These are phyloP conservation scores for Posidonia oceanica DNA, from an alignment of 116 monocot species.

Conservation along the genomic window DNA sequence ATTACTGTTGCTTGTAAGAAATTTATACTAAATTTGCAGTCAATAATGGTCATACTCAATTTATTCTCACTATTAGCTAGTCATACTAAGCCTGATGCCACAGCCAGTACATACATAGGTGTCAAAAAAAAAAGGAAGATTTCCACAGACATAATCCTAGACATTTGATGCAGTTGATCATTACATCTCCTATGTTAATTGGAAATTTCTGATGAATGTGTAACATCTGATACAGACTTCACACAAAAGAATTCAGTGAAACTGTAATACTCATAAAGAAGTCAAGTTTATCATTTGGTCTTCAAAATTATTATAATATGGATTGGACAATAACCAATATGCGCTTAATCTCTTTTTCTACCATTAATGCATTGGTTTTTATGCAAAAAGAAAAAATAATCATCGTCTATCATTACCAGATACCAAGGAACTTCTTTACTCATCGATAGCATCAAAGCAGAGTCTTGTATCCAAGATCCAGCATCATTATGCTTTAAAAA, in stretches of 20 bases:
- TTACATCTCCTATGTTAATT: neutral
- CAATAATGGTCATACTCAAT: too few relatives aligned
- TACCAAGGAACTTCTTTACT: conserved; percentile 94
- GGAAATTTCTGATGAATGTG: neutral
- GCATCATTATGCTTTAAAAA: conserved; percentile 97
- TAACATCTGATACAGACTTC: too few relatives aligned
- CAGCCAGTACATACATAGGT: too few relatives aligned
- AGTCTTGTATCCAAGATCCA: conserved; percentile 98
- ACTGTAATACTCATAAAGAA: too few relatives aligned
- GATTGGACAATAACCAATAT: too few relatives aligned
- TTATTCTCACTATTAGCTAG: too few relatives aligned
- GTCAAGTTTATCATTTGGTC: too few relatives aligned
- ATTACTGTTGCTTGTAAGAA: too few relatives aligned
- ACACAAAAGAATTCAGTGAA: too few relatives aligned
- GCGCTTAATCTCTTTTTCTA: neutral
- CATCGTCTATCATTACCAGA: conserved; percentile 41
- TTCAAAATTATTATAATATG: too few relatives aligned
- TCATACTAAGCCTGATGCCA: too few relatives aligned
- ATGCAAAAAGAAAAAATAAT: neutral
- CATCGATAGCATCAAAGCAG: conserved; percentile 79
- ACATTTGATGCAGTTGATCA: neutral
- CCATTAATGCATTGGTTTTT: neutral
- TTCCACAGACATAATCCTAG: neutral
- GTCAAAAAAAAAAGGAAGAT: neutral
- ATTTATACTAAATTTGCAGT: too few relatives aligned